Conservation (phyloP, 2,329 filamentous ascomycete genomes). For the Ophiocordyceps camponoti-saundersi region DNA sequence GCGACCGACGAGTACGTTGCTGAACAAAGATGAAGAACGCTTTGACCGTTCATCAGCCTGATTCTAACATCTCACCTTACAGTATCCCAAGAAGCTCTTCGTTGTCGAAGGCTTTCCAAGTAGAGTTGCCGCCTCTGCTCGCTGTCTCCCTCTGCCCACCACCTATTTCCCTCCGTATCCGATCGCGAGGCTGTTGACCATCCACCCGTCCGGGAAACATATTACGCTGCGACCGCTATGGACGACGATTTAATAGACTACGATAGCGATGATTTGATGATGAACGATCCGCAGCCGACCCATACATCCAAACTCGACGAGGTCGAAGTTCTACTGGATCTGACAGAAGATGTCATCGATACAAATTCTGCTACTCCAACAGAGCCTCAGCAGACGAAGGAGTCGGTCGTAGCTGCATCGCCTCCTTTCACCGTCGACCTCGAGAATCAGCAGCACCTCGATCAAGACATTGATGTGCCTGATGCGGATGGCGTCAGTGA, state of each 20-base stretch:
- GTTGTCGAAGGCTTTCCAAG: background rate
- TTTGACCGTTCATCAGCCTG: background rate
- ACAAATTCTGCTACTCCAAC: background rate
- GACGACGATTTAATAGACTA: conserved; percentile 21
- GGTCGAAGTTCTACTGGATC: background rate
- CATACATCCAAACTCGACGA: background rate
- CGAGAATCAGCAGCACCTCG: background rate
- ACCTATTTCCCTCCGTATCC: background rate
- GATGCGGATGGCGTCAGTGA: background rate
- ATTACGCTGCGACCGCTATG: conserved; percentile 4
- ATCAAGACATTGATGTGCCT: background rate
- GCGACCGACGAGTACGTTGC: background rate
- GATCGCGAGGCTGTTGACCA: background rate
- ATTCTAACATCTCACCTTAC: background rate
- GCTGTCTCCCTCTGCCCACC: background rate
- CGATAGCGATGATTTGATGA: conserved; percentile 13
- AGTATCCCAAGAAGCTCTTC: background rate
- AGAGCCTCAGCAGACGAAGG: background rate
- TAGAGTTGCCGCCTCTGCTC: background rate
- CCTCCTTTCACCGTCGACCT: background rate
- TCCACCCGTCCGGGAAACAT: background rate
- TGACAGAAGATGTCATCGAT: background rate
- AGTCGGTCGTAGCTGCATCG: background rate
- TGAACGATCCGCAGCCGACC: background rate
- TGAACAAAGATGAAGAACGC: background rate